These are phyloP conservation scores for Yamadazyma philogaea DNA, from an alignment of 805 yeast species.

Conservation along the genomic window DNA sequence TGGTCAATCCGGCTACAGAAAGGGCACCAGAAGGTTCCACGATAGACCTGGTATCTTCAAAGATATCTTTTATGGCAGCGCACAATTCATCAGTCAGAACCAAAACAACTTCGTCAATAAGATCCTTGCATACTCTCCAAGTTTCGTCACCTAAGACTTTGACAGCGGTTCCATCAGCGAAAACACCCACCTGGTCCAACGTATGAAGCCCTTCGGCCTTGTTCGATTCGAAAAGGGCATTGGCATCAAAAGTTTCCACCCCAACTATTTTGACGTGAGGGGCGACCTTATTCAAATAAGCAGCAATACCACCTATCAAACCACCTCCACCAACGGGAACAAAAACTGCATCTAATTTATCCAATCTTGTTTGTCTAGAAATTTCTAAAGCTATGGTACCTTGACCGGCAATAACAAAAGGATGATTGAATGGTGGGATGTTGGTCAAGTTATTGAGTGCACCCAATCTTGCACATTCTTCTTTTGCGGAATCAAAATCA, in stretches of 20 bases:
- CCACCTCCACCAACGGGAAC: constrained; percentile 99
- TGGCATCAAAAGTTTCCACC: constrained; percentile 94
- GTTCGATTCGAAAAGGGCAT: constrained; percentile 79
- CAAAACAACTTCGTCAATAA: constrained; percentile 83
- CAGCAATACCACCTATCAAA: constrained; percentile 82
- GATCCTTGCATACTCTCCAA: constrained; percentile 70
- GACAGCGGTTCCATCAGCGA: constrained; percentile 99
- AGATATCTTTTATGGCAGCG: constrained; percentile 96
- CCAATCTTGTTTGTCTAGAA: constrained; percentile 77
- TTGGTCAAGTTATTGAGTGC: constrained; percentile 72
- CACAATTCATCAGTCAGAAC: constrained; percentile 90
- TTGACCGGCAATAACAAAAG: constrained; percentile 97
- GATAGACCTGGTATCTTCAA: constrained; percentile 90
- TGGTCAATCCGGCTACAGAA: constrained; percentile 91
- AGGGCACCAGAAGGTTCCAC: constrained; percentile 98
- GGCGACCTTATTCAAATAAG: constrained; percentile 89
- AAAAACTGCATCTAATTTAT: constrained; percentile 80
- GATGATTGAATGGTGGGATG: constrained; percentile 98
- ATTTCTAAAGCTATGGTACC: constrained; percentile 96
- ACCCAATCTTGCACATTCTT: constrained; percentile 75
- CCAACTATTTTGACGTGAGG: constrained; percentile 97
- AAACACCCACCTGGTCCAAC: constrained; percentile 80
- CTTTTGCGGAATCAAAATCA: constrained; percentile 93
- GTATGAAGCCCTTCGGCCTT: constrained; percentile 50
- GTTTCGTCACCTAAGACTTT: constrained; percentile 87